These are phyloP conservation scores for Cyclotella cryptica DNA, from an alignment of 108 stramenopile genomes.

Conservation along the genomic window DNA sequence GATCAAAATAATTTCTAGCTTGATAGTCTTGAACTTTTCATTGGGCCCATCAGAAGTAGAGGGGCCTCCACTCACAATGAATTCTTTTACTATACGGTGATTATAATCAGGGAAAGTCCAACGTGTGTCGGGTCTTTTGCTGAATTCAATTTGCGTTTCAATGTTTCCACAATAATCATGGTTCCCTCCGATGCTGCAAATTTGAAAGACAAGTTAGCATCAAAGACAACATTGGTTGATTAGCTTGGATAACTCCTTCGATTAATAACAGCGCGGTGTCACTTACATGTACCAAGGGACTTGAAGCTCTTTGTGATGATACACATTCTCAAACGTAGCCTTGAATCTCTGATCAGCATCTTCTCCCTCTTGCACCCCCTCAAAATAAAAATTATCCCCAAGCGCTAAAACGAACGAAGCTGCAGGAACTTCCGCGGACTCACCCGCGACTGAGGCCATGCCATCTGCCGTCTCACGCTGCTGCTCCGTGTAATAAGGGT, in stretches of 20 bases:
- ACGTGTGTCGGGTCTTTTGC: conserved; percentile 18
- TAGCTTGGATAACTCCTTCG: neutral
- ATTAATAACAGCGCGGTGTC: neutral
- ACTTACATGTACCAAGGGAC: conserved; percentile 40
- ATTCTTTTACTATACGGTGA: conserved; percentile 31
- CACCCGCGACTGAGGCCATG: conserved; percentile 50
- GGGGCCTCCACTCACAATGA: conserved; percentile 5
- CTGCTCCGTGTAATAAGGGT: conserved; percentile 47
- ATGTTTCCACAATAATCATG: conserved; percentile 64
- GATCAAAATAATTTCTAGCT: conserved; percentile 58
- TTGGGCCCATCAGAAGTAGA: conserved; percentile 11
- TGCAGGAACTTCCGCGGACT: conserved; percentile 9
- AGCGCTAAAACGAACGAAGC: conserved; percentile 56
- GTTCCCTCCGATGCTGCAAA: conserved; percentile 50
- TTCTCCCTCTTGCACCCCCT: conserved; percentile 26
- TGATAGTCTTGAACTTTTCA: conserved; percentile 8
- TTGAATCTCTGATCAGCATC: conserved; percentile 32
- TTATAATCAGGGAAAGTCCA: conserved; percentile 53
- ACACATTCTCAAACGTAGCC: conserved; percentile 59
- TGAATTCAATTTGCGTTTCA: conserved; percentile 38
- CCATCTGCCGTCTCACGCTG: conserved; percentile 55
- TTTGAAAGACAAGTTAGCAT: neutral
- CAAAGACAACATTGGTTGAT: no score
- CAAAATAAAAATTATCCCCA: conserved; percentile 63
- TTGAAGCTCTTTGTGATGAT: conserved; percentile 38